These are phyloP conservation scores for Hypoxylon rickii DNA, from an alignment of 495 filamentous ascomycete species.

Conservation along the genomic window DNA sequence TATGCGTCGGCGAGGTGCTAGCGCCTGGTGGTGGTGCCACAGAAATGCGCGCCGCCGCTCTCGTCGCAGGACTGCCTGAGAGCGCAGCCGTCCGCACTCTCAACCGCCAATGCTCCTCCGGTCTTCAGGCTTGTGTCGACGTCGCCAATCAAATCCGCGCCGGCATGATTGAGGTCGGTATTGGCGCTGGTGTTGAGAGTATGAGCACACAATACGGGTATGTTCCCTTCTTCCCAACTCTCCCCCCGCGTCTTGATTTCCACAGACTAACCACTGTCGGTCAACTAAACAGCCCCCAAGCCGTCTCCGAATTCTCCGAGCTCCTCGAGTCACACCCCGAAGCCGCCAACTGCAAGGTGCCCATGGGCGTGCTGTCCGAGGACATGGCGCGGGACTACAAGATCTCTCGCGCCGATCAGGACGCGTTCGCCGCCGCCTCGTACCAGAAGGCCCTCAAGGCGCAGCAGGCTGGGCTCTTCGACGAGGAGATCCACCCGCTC, in stretches of 20 bases:
- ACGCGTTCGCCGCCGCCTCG: slow-evolving; percentile 84
- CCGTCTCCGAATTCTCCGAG: slow-evolving; percentile 93
- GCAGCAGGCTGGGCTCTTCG: slow-evolving; percentile 86
- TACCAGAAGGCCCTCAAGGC: slow-evolving; percentile 89
- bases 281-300: slow-evolving; percentile 63
- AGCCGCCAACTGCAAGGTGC: slow-evolving; percentile 94
- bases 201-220: slow-evolving; percentile 93
- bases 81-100: slow-evolving; percentile 77
- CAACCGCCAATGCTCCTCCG: slow-evolving; percentile 91
- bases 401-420: slow-evolving; percentile 74
- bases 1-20: slow-evolving; percentile 89
- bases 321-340: slow-evolving; percentile 82
- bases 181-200: slow-evolving; percentile 96
- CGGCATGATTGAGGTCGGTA: slow-evolving; percentile 94
- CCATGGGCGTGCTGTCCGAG: slow-evolving; percentile 95
- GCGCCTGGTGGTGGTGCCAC: slow-evolving; percentile 94
- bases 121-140: slow-evolving; percentile 87
- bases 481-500: slow-evolving; percentile 88
- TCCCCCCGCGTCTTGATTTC: neutral
- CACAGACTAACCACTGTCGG: neutral
- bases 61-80: slow-evolving; percentile 91
- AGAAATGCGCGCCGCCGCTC: slow-evolving; percentile 89
- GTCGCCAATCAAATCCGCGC: slow-evolving; percentile 86
- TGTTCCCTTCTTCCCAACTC: slow-evolving; percentile 29
- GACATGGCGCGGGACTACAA: slow-evolving; percentile 86